Base-by-base conservation (phyloP, 1,139 yeast species). In the Yamadazyma friedrichii region DNA sequence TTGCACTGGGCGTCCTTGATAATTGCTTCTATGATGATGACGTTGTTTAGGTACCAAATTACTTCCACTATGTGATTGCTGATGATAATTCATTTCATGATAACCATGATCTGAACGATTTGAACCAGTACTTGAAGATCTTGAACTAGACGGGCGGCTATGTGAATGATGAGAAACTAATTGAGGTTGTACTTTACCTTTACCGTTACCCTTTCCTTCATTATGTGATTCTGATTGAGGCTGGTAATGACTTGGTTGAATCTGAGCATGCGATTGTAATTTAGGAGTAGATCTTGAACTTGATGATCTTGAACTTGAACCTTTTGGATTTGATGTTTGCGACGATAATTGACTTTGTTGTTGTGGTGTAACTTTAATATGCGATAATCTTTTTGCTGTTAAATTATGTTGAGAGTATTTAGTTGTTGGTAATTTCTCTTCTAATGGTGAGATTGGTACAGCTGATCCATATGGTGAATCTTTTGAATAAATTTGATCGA, bases 361-460 rank as follows among this genome's bases (percentile, higher is more conserved):
- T 27, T 42, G 42, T 6, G 42, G 42, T n/a, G 16, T 31, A 6
- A 35, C 36, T 24, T 42, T 39, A 9, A 53, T 44, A 33, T 53
- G 56, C 5, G 56, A 52, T 16, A 53, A 44, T 22, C 53, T 41
- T 33, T 53, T 53, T 9, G 55, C 52, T 2, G 56, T 53, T 26
- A 52, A 43, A 33, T 51, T 53, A 38, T 45, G 54, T 36, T 53
- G 54, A 22, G 49, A 36, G 36, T 43, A 52, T 35, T 50, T 48
- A 11, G 52, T 47, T 22, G 50, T 33, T 25, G 48, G 46, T 27
- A 53, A 38, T 27, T 53, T 53, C 22, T 49, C 54, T 17, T 51
- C 53, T 20, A 50, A 38, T 9, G 53, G 49, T 20, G 53, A 49
- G 3, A 45, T 36, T 1, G 51, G 44, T 9, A 46, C 50, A 9